Evolutionary conservation across 495 filamentous ascomycete species (phyloP).

Genomic region (Aspergillus kassunensis): DNA sequence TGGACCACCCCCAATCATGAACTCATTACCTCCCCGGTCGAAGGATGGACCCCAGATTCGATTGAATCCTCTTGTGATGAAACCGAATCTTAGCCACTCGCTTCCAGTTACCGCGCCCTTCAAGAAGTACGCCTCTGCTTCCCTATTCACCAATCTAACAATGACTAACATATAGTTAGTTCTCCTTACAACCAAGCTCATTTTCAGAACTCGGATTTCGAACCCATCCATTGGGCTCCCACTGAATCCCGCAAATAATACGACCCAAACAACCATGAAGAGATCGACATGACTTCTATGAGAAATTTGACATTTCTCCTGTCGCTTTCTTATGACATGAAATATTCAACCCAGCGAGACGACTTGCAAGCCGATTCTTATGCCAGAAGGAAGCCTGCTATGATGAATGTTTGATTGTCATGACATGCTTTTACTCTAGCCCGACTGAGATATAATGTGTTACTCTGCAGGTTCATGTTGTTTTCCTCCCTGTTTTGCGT

Average conservation of each 20-base stretch:
- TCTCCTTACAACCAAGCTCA: conserved; percentile 77
- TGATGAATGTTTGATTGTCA: neutral
- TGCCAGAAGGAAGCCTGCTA: neutral
- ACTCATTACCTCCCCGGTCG: conserved; percentile 32
- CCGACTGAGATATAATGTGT: neutral
- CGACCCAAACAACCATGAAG: neutral
- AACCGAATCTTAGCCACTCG: conserved; percentile 41
- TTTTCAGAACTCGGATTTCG: conserved; percentile 80
- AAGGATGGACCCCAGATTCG: conserved; percentile 42
- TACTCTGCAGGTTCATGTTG: neutral
- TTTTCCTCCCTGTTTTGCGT: neutral
- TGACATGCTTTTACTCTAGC: neutral
- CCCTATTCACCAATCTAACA: conserved; percentile 15
- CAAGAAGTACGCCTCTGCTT: conserved; percentile 33
- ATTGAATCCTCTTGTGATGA: conserved; percentile 48
- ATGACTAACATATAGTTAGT: conserved; percentile 52
- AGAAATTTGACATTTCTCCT: neutral
- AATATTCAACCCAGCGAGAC: neutral
- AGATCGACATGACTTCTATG: neutral
- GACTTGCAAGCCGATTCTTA: neutral
- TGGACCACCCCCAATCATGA: conserved; percentile 36
- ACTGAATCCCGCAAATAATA: conserved; percentile 32
- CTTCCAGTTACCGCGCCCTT: conserved; percentile 42
- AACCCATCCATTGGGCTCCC: conserved; percentile 56
- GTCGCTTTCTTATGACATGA: conserved; percentile 1